Evolutionary conservation across 805 yeast genomes (phyloP), one percentile per base, ranked within the genome.

Genomic region (Tetrapisispora iriomotensis): DNA sequence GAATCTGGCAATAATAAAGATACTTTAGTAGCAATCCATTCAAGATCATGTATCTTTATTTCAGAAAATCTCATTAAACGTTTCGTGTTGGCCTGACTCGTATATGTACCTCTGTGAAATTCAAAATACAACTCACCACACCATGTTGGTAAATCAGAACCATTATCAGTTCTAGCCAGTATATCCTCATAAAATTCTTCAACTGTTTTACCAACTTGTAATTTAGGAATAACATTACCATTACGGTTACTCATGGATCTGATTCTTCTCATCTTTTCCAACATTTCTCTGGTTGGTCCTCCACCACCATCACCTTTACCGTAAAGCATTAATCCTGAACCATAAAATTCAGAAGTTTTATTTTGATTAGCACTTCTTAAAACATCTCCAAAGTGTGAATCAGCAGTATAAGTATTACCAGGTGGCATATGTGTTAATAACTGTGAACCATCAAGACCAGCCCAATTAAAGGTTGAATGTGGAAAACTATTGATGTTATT

Each of bases 291-390:
- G 4, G 85, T 79, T 34, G 98, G 97, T 7, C 98, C 98, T 47
- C 98, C 98, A 45, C 98, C 98, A 51, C 98, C 98, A 58, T 90
- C 98, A 53, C 98, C 98, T 51, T 82, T 79, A 29, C 98, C 98
- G 51, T 75, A 92, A 31, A 87, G 66, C 54, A 92, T 65, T 50
- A 90, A 66, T 0, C 95, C 90, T 8, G 83, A 77, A 43, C 83
- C 90, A 40, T 79, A 87, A 45, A 78, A 75, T 41, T 86, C 79
- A 47, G 83, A 65, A 52, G 88, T 85, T 64, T 88, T 83, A 64
- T 92, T 94, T 54, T 86, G 90, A 20, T 67, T 64, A 40, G 79
- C 71, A 1, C 94, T 80, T 50, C 96, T 72, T 41, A 75, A 72
- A 23, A 88, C 94, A 62, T 92, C 97, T 23, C 96, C 95, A 61